phyloP scores from a whole-genome alignment of 108 stramenopile species.

The Nannochloropsis salina region DNA sequence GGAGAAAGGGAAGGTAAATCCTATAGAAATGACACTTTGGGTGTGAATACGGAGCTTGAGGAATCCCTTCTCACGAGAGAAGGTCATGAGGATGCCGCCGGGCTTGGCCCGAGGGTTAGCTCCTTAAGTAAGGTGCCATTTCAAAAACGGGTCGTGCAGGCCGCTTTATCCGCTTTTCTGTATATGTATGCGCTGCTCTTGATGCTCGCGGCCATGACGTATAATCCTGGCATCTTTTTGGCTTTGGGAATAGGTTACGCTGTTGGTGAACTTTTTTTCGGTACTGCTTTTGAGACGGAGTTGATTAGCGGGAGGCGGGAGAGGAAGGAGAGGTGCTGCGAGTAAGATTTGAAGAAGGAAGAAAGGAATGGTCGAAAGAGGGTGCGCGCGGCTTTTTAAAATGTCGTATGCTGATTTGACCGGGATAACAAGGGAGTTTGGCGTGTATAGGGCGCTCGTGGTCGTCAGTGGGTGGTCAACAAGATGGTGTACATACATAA shows the following conservation, averaged over 20 bases:
- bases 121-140: neutral
- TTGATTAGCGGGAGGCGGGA: neutral
- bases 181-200: conserved; percentile 12
- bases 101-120: neutral
- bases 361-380: neutral
- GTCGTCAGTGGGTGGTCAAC: too few relatives aligned
- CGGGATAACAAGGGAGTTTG: too few relatives aligned
- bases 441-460: too few relatives aligned
- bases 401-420: too few relatives aligned
- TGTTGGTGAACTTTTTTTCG: neutral
- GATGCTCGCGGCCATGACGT: conserved; percentile 1
- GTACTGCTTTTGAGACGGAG: neutral
- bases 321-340: neutral
- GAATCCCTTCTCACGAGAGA: neutral
- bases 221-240: conserved; percentile 8
- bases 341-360: neutral
- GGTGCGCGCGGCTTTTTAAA: too few relatives aligned
- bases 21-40: neutral
- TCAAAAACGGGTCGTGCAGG: neutral
- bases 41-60: neutral
- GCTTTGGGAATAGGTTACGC: neutral
- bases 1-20: neutral
- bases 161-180: neutral
- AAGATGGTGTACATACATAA: too few relatives aligned
- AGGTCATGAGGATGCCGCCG: neutral